Evolutionary conservation across 192 early-diverging fungal species (phyloP).

Genomic region (Mortierella claussenii): DNA sequence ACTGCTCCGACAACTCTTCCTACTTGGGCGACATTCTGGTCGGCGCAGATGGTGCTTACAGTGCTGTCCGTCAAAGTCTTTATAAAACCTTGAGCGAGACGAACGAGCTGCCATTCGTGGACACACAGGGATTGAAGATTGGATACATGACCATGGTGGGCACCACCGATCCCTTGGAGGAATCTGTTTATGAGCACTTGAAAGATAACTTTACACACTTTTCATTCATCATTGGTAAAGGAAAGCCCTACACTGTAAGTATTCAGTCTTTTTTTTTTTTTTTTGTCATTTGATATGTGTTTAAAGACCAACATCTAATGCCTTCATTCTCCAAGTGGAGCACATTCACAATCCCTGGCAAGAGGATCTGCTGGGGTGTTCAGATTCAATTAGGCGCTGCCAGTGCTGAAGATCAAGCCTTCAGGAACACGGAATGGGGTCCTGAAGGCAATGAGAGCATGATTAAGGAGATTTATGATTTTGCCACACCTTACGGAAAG

Average conservation of each 20-base stretch:
- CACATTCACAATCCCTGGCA: slow-evolving; percentile 19
- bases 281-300: background rate
- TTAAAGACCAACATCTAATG: background rate
- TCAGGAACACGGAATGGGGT: slow-evolving; percentile 33
- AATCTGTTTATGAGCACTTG: slow-evolving; percentile 5
- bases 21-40: slow-evolving; percentile 40
- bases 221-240: slow-evolving; percentile 29
- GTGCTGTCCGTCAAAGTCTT: slow-evolving; percentile 22
- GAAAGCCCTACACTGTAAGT: slow-evolving; percentile 39
- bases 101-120: slow-evolving; percentile 11
- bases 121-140: slow-evolving; percentile 18
- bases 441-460: slow-evolving; percentile 23
- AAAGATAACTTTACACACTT: slow-evolving; percentile 31
- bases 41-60: slow-evolving; percentile 45
- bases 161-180: slow-evolving; percentile 35
- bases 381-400: slow-evolving; percentile 10
- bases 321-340: slow-evolving; percentile 19
- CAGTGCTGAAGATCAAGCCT: slow-evolving; percentile 7
- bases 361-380: slow-evolving; percentile 31
- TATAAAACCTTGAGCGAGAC: slow-evolving; percentile 10
- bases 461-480: slow-evolving; percentile 34
- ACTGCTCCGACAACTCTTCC: slow-evolving; percentile 25
- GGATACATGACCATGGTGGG: slow-evolving; percentile 43
- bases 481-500: slow-evolving; percentile 15
- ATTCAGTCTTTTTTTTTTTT: background rate